Base-by-base conservation (phyloP, 306 rosid species). In the Dicorynia guianensis region DNA sequence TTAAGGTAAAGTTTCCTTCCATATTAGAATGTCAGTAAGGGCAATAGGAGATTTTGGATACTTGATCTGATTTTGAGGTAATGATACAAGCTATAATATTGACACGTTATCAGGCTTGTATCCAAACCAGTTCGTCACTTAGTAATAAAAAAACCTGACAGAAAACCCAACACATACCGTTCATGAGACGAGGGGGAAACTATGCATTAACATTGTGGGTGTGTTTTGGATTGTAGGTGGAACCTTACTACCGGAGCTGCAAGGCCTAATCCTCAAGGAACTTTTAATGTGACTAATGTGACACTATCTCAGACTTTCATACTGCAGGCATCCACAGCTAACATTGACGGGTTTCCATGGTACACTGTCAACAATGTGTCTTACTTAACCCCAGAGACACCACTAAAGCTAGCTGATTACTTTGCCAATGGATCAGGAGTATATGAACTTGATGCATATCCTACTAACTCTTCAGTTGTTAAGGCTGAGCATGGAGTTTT, bases 241-340 rank as follows among this genome's bases (percentile, higher is more conserved):
- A 94, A 94, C 82, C 35, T 90, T 69, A 94, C 91, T 3, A 14
- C 95, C 4, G 96, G 95, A 72, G 97, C 95, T 68, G 98, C 96
- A 54, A 88, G 96, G 86, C 96, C 90, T 66, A 90, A 90, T 38
- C 97, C 96, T 35, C 97, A 94, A 71, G 96, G 97, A 76, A 78
- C 90, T 5, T 94, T 92, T 85, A 90, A 87, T 59, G 96, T 84
- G 0, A 50, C 85, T 79, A 86, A 90, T 66, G 90, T 92, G 79
- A 91, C 89, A 17, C 69, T 90, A 67, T 76, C 93, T 6, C 89
- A 92, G 75, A 86, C 80, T 17, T 94, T 91, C 55, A 70, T 90
- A 76, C 92, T 94, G 9, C 78, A 76, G 55, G 76, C 82, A 50
- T 84, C 86, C 5, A 34, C 10, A 7, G 84, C 81, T 1, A 56